Conservation (phyloP, 1,284 basidiomycete genomes). For the Agroathelia rolfsii region DNA sequence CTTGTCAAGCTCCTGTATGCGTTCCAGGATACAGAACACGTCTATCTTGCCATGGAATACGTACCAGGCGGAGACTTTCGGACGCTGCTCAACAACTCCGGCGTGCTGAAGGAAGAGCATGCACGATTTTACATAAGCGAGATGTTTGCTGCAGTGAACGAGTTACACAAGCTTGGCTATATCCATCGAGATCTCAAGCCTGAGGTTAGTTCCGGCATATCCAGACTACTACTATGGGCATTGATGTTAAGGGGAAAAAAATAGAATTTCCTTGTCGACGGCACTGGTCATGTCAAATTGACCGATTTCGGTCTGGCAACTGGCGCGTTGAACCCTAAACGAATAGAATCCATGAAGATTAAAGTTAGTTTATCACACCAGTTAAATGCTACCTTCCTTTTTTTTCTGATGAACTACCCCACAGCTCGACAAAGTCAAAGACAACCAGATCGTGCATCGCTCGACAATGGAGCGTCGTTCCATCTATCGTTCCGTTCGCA, state of each 20-base stretch:
- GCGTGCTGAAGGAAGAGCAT: conserved; percentile 92
- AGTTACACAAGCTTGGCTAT: conserved; percentile 91
- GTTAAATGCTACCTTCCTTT: conserved; percentile 1
- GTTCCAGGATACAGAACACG: conserved; percentile 83
- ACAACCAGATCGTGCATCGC: conserved; percentile 83
- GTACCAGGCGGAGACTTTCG: conserved; percentile 95
- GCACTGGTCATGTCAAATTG: conserved; percentile 93
- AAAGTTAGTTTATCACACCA: conserved; percentile 49
- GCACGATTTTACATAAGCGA: conserved; percentile 92
- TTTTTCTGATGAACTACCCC: conserved; percentile 1
- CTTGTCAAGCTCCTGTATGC: conserved; percentile 87
- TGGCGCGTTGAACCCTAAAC: conserved; percentile 89
- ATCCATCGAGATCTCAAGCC: conserved; percentile 98
- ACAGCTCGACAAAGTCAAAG: conserved; percentile 93
- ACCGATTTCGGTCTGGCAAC: conserved; percentile 98
- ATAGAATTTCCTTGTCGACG: conserved; percentile 96
- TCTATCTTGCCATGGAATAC: conserved; percentile 98
- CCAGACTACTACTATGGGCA: conserved; percentile 1
- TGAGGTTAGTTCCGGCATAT: conserved; percentile 47
- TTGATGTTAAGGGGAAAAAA: conserved; percentile 3
- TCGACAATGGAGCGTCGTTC: conserved; percentile 93
- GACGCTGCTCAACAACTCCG: conserved; percentile 91
- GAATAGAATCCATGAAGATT: conserved; percentile 90
- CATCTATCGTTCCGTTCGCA: conserved; percentile 87
- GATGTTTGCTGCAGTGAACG: conserved; percentile 89